Conservation (phyloP, 495 filamentous ascomycete species). For the Penicillium diatomitis region DNA sequence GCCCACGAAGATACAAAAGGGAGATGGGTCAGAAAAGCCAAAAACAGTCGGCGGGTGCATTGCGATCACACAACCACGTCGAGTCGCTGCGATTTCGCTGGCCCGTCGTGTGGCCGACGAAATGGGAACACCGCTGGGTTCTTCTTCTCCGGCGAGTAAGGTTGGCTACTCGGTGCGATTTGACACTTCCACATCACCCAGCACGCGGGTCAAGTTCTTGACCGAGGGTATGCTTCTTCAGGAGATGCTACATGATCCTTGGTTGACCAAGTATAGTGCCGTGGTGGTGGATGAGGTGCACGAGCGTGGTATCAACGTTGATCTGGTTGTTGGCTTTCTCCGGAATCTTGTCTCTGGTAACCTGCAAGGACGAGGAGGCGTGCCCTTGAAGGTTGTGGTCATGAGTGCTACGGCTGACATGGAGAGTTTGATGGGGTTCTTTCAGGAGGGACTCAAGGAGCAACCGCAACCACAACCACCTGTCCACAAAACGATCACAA, state of each 20-base stretch:
- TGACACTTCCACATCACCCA: constrained; percentile 68
- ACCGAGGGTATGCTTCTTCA: constrained; percentile 97
- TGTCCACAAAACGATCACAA: constrained; percentile 9
- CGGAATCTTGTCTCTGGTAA: constrained; percentile 58
- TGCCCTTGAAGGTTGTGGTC: constrained; percentile 77
- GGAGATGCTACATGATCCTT: constrained; percentile 82
- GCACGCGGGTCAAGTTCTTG: constrained; percentile 78
- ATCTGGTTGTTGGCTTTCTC: constrained; percentile 80
- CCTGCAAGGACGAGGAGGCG: constrained; percentile 49
- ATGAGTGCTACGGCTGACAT: constrained; percentile 97
- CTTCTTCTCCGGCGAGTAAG: constrained; percentile 52
- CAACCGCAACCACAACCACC: constrained; percentile 4
- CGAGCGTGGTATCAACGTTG: constrained; percentile 93
- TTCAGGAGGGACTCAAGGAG: constrained; percentile 39
- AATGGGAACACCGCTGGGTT: constrained; percentile 72
- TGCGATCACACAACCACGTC: constrained; percentile 87
- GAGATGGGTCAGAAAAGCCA: constrained; percentile 36
- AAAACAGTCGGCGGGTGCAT: constrained; percentile 72
- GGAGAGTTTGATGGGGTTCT: constrained; percentile 66
- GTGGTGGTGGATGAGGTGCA: constrained; percentile 96
- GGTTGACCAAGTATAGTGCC: constrained; percentile 74
- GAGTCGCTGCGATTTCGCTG: constrained; percentile 90
- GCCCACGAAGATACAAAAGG: constrained; percentile 36
- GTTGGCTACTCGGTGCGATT: constrained; percentile 95
- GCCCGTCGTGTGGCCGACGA: constrained; percentile 84